Evolutionary conservation across 2,329 filamentous ascomycete genomes (phyloP).

Genomic region (Curvularia spicifera): DNA sequence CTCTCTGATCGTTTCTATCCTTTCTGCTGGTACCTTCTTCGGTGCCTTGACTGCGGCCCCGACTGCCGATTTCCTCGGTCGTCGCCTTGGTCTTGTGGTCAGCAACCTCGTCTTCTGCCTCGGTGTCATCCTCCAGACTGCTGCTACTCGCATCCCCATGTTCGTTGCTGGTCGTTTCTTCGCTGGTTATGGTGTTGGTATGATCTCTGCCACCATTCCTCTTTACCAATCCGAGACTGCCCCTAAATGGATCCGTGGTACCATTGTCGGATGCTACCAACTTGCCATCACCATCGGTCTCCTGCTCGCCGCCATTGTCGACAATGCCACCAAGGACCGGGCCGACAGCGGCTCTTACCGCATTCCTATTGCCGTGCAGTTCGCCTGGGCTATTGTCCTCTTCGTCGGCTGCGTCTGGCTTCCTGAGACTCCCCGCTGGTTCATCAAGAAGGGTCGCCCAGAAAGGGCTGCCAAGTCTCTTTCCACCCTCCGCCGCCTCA

Average conservation of each 20-base stretch:
- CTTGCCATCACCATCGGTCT: conserved; percentile 75
- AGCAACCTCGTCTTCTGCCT: conserved; percentile 47
- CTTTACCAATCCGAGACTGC: conserved; percentile 76
- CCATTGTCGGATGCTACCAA: conserved; percentile 73
- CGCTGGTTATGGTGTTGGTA: conserved; percentile 51
- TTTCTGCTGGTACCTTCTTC: conserved; percentile 80
- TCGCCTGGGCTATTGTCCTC: conserved; percentile 74
- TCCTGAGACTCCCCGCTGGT: conserved; percentile 77
- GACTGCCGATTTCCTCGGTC: conserved; percentile 70
- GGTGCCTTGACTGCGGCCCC: conserved; percentile 74
- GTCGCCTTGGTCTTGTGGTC: conserved; percentile 65
- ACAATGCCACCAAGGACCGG: conserved; percentile 67
- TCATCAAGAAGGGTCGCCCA: conserved; percentile 67
- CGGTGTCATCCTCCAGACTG: conserved; percentile 51
- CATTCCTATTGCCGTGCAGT: conserved; percentile 77
- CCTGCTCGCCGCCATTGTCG: conserved; percentile 69
- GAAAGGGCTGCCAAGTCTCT: conserved; percentile 70
- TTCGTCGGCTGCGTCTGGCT: conserved; percentile 66
- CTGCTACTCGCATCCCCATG: conserved; percentile 44
- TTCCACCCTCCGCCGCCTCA: conserved; percentile 66
- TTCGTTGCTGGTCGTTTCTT: conserved; percentile 53
- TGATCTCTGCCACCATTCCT: conserved; percentile 58
- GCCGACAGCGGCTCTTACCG: conserved; percentile 70
- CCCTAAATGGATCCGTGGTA: conserved; percentile 75
- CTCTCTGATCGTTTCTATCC: conserved; percentile 78